Base-by-base conservation (phyloP, 768 basidiomycete species). In the Lactifluus piperatus region DNA sequence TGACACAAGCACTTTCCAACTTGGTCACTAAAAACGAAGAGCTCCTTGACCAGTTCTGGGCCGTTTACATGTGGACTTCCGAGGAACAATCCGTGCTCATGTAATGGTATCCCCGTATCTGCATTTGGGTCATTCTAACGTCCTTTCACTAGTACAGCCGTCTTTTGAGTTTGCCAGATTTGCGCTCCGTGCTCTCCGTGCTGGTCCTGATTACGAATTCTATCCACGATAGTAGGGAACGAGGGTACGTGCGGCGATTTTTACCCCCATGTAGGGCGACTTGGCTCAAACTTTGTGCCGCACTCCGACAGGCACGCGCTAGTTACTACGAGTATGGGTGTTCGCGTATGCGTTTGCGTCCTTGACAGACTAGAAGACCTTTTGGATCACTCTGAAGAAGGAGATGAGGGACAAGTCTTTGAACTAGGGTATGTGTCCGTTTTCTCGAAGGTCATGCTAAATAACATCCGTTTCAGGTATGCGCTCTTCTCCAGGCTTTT, bases 1-100 rank as follows among this genome's bases (percentile, higher is more conserved):
- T 90, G 29, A 76, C 85, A 2, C 92, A 97, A 69, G 74, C 88
- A 4, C 76, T 95, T 29, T 88, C 91, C 20, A 97, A 97, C 69
- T 75, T 92, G 24, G 79, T 94, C 32, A 91, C 94, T 2, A 78
- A 79, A 8, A 89, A 92, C 60, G 80, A 84, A 43, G 64, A 61
- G 8, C 76, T 86, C 46, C 75, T 80, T 61, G 68, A 75, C n/a
- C 75, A 68, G 22, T 71, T 87, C 32, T 91, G 86, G 88, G 76
- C 76, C 36, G 76, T 72, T 1, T 85, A 86, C 65, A 72, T 91
- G 68, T 77, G 76, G 54, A 75, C 88, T 4, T 80, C 86, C 1
- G 89, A 91, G 66, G 84, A 88, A 62, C 78, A 85, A 68, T 80
- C 82, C 48, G 76, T 95, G 10, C 72, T 95, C 56, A 79, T 88